These are phyloP conservation scores for Talaromyces stipitatus DNA, from an alignment of 495 filamentous ascomycete genomes.

Conservation along the genomic window DNA sequence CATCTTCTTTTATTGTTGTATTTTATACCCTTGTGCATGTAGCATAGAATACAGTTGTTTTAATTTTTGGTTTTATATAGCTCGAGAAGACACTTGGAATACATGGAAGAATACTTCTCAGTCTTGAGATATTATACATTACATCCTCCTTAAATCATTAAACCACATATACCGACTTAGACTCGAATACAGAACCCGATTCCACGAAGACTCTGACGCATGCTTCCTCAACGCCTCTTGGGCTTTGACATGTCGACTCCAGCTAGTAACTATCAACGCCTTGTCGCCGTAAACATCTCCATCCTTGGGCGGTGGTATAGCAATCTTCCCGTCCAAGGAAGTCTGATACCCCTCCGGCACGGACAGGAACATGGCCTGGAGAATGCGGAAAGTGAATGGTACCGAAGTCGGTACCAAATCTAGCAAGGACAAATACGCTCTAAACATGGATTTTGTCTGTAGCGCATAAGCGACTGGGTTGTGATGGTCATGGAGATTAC, in stretches of 20 bases:
- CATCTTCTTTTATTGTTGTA: background rate
- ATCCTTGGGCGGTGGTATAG: slow-evolving; percentile 2
- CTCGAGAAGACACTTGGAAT: background rate
- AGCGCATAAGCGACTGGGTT: slow-evolving; percentile 28
- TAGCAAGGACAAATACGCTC: slow-evolving; percentile 31
- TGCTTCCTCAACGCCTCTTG: slow-evolving; percentile 26
- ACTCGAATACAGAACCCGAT: slow-evolving; percentile 30
- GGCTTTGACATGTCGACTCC: slow-evolving; percentile 23
- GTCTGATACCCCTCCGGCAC: background rate
- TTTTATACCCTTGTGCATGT: background rate
- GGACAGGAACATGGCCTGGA: slow-evolving; percentile 22
- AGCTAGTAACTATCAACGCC: slow-evolving; percentile 25
- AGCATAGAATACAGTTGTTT: background rate
- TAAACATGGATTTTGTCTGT: slow-evolving; percentile 21
- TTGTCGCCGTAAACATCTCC: slow-evolving; percentile 14
- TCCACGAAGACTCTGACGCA: slow-evolving; percentile 30
- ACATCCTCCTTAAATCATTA: slow-evolving; percentile 28
- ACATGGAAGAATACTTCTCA: no score
- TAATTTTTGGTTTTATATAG: background rate
- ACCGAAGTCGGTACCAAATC: slow-evolving; percentile 30
- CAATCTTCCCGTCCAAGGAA: background rate
- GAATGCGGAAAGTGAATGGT: slow-evolving; percentile 26
- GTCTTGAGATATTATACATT: no score
- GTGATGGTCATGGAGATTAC: background rate
- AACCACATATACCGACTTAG: slow-evolving; percentile 19